Percentiles rank a stretch among this genome's conserved stretches.
Conservation (phyloP, 441 rosid genomes). For the Populus tomentosa region DNA sequence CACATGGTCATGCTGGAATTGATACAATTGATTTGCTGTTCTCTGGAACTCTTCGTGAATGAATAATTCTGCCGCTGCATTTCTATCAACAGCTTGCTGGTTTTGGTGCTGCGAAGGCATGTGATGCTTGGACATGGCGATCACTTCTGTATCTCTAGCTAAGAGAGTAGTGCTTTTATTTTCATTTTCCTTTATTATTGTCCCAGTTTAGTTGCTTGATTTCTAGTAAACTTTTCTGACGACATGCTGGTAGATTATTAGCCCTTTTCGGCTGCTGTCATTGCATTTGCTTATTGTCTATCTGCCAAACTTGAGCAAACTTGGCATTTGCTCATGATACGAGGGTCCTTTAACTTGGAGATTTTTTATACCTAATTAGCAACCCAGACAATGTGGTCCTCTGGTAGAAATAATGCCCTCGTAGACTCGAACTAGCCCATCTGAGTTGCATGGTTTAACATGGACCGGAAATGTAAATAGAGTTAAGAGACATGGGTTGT, state of each 20-base stretch:
- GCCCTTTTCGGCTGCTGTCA: background rate
- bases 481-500: too few species aligned
- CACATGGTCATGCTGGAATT: background rate
- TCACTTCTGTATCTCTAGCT: background rate
- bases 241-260: background rate
- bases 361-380: background rate
- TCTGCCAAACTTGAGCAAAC: background rate
- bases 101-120: background rate
- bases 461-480: too few species aligned
- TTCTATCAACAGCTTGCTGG: background rate
- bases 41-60: background rate
- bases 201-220: background rate
- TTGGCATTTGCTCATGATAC: background rate
- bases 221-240: background rate
- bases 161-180: background rate
- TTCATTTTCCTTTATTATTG: background rate
- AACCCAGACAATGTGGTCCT: slow-evolving; percentile 2
- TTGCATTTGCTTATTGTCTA: background rate
- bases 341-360: background rate
- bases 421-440: too few species aligned
- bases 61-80: background rate
- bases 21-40: background rate
- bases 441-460: too few species aligned
- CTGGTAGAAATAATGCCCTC: background rate
- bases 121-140: background rate